A percentile compares a stretch with the other conserved stretches of the same genome.
These are phyloP conservation scores for Fonsecaea pugnacius DNA, from an alignment of 2,329 filamentous ascomycete species.

Conservation along the genomic window DNA sequence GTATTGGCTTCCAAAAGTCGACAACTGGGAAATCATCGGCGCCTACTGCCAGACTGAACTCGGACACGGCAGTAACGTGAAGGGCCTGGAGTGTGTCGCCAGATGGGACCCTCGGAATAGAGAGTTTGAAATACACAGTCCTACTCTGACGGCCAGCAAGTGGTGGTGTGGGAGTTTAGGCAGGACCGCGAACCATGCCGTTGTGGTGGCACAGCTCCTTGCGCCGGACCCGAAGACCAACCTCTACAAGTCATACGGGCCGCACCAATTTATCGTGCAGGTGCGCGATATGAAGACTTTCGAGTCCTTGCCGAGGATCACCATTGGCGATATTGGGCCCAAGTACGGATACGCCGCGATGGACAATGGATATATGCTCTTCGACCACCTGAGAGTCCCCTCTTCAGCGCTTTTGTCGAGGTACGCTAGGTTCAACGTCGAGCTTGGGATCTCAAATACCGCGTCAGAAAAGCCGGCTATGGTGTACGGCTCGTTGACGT, in stretches of 20 bases:
- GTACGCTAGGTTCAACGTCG: conserved; percentile 54
- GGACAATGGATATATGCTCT: conserved; percentile 61
- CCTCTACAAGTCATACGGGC: conserved; percentile 52
- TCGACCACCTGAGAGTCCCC: conserved; percentile 53
- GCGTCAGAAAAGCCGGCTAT: conserved; percentile 55
- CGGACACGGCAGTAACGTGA: conserved; percentile 59
- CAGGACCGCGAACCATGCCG: conserved; percentile 59
- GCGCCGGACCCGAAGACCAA: conserved; percentile 45
- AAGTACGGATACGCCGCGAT: conserved; percentile 60
- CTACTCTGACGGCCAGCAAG: conserved; percentile 58
- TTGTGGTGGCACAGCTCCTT: conserved; percentile 59
- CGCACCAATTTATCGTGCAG: conserved; percentile 59
- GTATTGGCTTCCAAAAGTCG: conserved; percentile 56
- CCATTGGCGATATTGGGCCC: conserved; percentile 59
- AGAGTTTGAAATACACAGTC: conserved; percentile 57
- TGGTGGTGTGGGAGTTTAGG: conserved; percentile 62
- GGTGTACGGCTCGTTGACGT: conserved; percentile 57
- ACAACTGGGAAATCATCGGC: conserved; percentile 56
- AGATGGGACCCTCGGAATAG: conserved; percentile 52
- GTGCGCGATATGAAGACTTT: conserved; percentile 56
- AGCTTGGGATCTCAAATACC: conserved; percentile 49
- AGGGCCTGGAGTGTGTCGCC: conserved; percentile 55
- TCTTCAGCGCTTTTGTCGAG: conserved; percentile 56
- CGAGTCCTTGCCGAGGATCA: conserved; percentile 53
- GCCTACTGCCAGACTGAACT: conserved; percentile 59